Percentiles rank a stretch among this genome's conserved stretches.
phyloP scores from a whole-genome alignment of 1,139 yeast species.

The Candida neerlandica region DNA sequence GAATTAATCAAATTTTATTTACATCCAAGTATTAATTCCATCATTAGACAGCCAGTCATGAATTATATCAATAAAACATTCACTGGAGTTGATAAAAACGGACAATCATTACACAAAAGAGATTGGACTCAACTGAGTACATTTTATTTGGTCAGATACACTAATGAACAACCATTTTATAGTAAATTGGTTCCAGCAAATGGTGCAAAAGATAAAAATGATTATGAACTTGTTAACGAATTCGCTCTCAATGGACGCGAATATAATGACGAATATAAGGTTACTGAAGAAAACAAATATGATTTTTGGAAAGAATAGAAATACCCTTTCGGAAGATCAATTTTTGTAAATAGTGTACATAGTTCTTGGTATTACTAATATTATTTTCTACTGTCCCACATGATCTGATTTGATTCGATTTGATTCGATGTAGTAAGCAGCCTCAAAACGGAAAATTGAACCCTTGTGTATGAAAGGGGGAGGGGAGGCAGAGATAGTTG shows the following conservation, averaged over 20 bases:
- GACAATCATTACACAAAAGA: conserved; percentile 37
- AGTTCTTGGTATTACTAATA: neutral
- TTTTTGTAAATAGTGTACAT: neutral
- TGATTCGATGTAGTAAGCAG: too few species aligned
- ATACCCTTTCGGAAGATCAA: neutral
- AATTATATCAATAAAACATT: conserved; percentile 35
- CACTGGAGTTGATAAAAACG: conserved; percentile 41
- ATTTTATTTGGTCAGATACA: conserved; percentile 27
- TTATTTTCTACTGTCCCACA: too few species aligned
- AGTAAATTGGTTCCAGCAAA: conserved; percentile 22
- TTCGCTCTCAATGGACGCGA: neutral
- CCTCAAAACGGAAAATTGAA: too few species aligned
- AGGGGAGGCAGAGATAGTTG: too few species aligned
- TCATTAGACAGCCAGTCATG: conserved; percentile 41
- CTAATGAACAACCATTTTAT: conserved; percentile 27
- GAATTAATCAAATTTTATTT: conserved; percentile 36
- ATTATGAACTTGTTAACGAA: neutral
- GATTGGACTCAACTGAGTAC: conserved; percentile 30
- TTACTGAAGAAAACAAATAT: conserved; percentile 19
- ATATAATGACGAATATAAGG: conserved; percentile 15
- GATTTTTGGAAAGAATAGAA: conserved; percentile 19
- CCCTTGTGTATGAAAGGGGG: too few species aligned
- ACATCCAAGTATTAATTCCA: conserved; percentile 32
- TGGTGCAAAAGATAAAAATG: neutral
- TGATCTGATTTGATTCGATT: too few species aligned